These are phyloP conservation scores for Neobulgaria alba DNA, from an alignment of 2,329 filamentous ascomycete genomes.

Conservation along the genomic window DNA sequence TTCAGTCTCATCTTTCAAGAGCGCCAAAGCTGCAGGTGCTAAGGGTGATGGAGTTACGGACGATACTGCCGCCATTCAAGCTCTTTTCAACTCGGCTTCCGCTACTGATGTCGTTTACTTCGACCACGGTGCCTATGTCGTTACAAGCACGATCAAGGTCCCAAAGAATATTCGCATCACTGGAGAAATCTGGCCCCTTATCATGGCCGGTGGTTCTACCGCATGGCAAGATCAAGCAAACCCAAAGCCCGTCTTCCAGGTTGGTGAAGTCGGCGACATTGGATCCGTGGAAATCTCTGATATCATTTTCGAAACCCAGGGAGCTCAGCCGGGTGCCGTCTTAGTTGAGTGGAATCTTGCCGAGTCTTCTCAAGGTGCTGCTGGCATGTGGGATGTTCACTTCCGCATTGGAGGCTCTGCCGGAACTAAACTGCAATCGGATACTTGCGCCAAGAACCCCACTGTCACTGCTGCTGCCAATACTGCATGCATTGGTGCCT, in stretches of 20 bases:
- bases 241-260: constrained; percentile 76
- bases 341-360: constrained; percentile 87
- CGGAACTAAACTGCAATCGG: constrained; percentile 68
- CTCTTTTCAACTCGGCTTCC: constrained; percentile 59
- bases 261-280: constrained; percentile 68
- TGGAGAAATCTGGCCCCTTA: constrained; percentile 84
- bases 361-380: constrained; percentile 55
- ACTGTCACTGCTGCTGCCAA: constrained; percentile 51
- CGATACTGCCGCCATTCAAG: constrained; percentile 78
- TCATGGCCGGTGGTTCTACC: constrained; percentile 68
- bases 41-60: constrained; percentile 83
- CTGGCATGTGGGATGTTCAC: constrained; percentile 92
- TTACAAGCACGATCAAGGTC: constrained; percentile 61
- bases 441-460: constrained; percentile 72
- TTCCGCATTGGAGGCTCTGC: constrained; percentile 82
- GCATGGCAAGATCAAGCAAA: constrained; percentile 67
- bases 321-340: constrained; percentile 77
- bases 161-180: constrained; percentile 79
- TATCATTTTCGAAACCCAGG: constrained; percentile 71
- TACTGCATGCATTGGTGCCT: constrained; percentile 63
- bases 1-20: constrained; percentile 63
- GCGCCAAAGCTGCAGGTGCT: constrained; percentile 73
- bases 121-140: constrained; percentile 57
- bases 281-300: constrained; percentile 84
- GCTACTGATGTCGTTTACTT: constrained; percentile 63